Conservation (phyloP, 148 eudicot species). For the Fallopia convolvulus region DNA sequence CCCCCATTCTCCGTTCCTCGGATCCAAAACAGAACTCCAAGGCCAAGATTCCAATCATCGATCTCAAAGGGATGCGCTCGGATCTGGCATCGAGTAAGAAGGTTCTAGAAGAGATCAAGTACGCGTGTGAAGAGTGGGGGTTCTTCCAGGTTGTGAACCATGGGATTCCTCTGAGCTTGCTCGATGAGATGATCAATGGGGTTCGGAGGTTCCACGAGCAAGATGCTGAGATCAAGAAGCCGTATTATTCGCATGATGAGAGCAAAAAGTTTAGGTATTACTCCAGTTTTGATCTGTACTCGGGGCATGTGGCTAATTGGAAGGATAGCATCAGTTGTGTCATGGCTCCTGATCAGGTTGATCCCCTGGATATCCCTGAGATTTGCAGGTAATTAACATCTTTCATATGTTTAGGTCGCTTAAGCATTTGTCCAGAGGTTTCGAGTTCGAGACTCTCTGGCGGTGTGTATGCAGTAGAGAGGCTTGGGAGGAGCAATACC, state of each 20-base stretch:
- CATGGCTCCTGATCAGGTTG: neutral
- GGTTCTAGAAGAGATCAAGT: constrained; percentile 13
- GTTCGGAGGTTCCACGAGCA: constrained; percentile 19
- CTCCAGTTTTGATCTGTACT: neutral
- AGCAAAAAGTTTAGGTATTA: constrained; percentile 1
- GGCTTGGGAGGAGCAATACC: too few species aligned
- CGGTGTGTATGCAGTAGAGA: too few species aligned
- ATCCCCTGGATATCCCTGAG: neutral
- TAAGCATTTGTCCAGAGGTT: too few species aligned
- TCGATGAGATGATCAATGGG: constrained; percentile 28
- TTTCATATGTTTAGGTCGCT: too few species aligned
- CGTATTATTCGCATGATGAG: neutral
- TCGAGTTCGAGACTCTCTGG: too few species aligned
- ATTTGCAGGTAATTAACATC: neutral
- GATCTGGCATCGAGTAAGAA: neutral
- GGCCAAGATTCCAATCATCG: constrained; percentile 15
- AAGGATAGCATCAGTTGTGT: constrained; percentile 8
- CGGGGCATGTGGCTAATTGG: neutral
- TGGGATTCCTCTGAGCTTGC: constrained; percentile 19
- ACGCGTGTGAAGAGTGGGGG: constrained; percentile 28
- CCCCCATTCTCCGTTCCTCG: neutral
- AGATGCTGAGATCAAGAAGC: neutral
- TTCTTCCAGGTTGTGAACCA: constrained; percentile 46
- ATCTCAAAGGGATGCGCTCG: constrained; percentile 10
- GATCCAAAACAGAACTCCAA: neutral